Conservation (phyloP, 352 stramenopile genomes). For the Pythium coloratum region DNA sequence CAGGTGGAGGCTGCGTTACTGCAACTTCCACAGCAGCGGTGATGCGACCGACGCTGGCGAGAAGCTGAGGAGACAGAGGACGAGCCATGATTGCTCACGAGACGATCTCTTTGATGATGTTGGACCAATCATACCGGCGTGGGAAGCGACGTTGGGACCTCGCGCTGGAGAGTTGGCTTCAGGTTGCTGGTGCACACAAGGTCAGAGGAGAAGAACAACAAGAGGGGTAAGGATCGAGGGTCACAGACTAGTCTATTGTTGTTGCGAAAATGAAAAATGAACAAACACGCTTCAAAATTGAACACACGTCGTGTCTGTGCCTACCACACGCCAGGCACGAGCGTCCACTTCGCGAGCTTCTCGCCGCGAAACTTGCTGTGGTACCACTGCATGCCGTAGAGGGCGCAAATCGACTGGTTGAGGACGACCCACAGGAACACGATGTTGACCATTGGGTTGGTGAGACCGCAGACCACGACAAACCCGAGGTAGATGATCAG, state of each 20-base stretch:
- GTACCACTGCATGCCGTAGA: conserved; percentile 58
- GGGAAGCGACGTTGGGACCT: no score
- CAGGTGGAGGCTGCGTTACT: conserved; percentile 33
- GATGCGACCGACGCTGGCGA: conserved; percentile 39
- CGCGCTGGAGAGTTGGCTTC: no score
- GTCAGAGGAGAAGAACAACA: no score
- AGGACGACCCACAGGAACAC: conserved; percentile 53
- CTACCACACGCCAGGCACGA: conserved; percentile 37
- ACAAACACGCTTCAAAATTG: no score
- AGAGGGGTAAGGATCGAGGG: no score
- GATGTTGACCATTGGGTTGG: conserved; percentile 44
- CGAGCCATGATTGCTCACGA: neutral
- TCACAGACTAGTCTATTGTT: no score
- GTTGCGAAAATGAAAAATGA: no score
- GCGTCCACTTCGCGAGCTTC: conserved; percentile 19
- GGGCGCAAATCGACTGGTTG: conserved; percentile 64
- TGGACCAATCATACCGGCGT: no score
- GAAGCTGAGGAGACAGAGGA: conserved; percentile 11
- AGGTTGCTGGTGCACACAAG: no score
- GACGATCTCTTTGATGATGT: no score
- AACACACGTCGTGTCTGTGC: neutral
- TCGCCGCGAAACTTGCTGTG: conserved; percentile 56
- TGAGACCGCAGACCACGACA: conserved; percentile 39
- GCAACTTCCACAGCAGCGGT: conserved; percentile 40
- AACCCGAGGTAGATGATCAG: conserved; percentile 64